Base-by-base conservation (phyloP, 208 protist species). In the Crithidia bombi region DNA sequence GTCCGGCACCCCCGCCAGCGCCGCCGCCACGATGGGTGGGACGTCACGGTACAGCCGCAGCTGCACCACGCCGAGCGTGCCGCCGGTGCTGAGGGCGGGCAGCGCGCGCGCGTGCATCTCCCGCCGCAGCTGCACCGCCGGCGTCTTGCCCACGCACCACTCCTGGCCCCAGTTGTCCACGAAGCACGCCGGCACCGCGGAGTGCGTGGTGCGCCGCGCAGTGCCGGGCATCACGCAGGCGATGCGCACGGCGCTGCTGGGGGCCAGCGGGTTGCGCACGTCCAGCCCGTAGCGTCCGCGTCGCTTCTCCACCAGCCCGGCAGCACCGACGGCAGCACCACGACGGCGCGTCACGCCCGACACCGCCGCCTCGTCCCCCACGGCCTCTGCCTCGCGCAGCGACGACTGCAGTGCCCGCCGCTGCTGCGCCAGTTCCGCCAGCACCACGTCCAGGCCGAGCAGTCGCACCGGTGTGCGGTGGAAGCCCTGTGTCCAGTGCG, bases 391-490 rank as follows among this genome's bases (percentile, higher is more conserved):
- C n/a, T n/a, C n/a, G n/a, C n/a, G n/a, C n/a, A n/a, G n/a, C n/a
- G n/a, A n/a, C n/a, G n/a, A n/a, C n/a, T n/a, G n/a, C n/a, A n/a
- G n/a, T n/a, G n/a, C n/a, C n/a, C n/a, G n/a, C n/a, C n/a, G n/a
- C n/a, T n/a, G n/a, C n/a, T n/a, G n/a, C n/a, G n/a, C n/a, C n/a
- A n/a, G n/a, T n/a, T 35, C 14, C 5, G 11, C 15, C 30, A 65
- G 41, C 4, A 65, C 41, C 5, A 15, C 33, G 38, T 66, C 58
- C 5, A 73, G 15, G 12, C 68, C 58, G 2, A 61, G 68, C 5
- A 58, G 68, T 7, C 17, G 21, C 0, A 15, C 0, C 3, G 38
- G 68, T 11, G 9, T 7, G 3, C 32, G 36, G 49, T 26, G 52
- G 21, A 61, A 52, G 19, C 25, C 25, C n/a, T 54, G 9, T 25